These are phyloP conservation scores for Alternaria viburni DNA, from an alignment of 2,329 filamentous ascomycete species.

Conservation along the genomic window DNA sequence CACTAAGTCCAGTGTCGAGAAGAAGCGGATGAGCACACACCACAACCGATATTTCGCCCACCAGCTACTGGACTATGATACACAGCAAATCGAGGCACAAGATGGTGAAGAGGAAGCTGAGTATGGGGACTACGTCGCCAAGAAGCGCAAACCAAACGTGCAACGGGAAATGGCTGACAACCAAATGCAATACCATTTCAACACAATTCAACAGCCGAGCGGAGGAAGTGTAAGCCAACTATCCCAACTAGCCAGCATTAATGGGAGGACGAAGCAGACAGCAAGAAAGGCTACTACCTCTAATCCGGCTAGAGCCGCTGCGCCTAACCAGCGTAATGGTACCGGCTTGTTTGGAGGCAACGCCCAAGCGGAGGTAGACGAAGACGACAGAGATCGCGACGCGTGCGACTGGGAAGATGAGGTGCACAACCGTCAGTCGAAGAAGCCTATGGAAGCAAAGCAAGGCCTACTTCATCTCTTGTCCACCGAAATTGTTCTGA, in stretches of 20 bases:
- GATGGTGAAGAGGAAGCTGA: constrained; percentile 44
- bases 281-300: not conserved
- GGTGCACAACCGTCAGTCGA: not conserved
- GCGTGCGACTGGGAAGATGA: not conserved
- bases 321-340: no score
- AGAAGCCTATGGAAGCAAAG: constrained; percentile 38
- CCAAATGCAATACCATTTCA: no score
- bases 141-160: not conserved
- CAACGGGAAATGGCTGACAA: not conserved
- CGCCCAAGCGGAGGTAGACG: not conserved
- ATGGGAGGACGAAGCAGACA: not conserved
- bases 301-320: no score
- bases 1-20: constrained; percentile 17
- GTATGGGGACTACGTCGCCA: constrained; percentile 15
- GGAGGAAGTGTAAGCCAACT: not conserved
- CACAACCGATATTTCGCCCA: constrained; percentile 31
- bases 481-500: constrained; percentile 40
- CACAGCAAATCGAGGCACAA: constrained; percentile 28
- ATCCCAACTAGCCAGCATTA: no score
- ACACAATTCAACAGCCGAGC: no score
- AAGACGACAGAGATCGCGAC: not conserved
- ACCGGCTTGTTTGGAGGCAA: not conserved
- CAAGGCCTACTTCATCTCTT: constrained; percentile 40
- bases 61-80: constrained; percentile 32
- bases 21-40: constrained; percentile 26